Evolutionary conservation across 2,329 filamentous ascomycete species (phyloP), one percentile per base, ranked within the genome.

Genomic region (Polytolypa hystricis): DNA sequence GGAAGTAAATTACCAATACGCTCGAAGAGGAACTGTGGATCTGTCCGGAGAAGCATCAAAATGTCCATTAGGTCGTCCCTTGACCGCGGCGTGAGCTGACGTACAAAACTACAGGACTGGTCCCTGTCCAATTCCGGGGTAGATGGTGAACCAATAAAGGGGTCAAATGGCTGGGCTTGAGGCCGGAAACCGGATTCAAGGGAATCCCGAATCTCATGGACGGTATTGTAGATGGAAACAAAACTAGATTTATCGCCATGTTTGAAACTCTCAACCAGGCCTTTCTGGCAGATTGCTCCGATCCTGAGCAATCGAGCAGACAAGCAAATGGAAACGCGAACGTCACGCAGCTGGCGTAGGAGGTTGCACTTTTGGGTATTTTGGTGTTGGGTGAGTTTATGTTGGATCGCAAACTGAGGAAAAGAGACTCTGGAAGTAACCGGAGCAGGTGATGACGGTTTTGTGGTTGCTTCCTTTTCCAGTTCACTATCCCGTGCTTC

Each of bases 21-120:
- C 45, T 82, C 78, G 51, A 89, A 84, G 57, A 98, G 60, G 60
- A 93, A 96, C 51, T 87, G 79, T 25, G 85, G 79, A 56, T 94
- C 87, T 44, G 81, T 86, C 49, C 89, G 78, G 44, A 95, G 73
- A 58, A 84, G 76, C 33, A 76, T 79, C 49, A 96, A 64, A 53
- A 96, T 89, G 43, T 77, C 74, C 40, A 95, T 57, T 41, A 95
- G 75, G 29, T 79, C 76, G 42, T 84, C 76, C 53, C 84, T 71
- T 38, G 84, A 77, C 43, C 81, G 77, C 39, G 75, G 68, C 35
- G 86, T 83, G 33, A 96, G 73, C 51, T 86, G 78, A 55, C 81
- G 48, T 38, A 63, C 57, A 42, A 66, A 65, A 41, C 58, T 57
- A 37, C 51, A 51, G 32, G 54, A 46, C 41, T 42, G 54, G 38